Evolutionary conservation across 306 rosid species (phyloP).

Genomic region (Benincasa hispida): DNA sequence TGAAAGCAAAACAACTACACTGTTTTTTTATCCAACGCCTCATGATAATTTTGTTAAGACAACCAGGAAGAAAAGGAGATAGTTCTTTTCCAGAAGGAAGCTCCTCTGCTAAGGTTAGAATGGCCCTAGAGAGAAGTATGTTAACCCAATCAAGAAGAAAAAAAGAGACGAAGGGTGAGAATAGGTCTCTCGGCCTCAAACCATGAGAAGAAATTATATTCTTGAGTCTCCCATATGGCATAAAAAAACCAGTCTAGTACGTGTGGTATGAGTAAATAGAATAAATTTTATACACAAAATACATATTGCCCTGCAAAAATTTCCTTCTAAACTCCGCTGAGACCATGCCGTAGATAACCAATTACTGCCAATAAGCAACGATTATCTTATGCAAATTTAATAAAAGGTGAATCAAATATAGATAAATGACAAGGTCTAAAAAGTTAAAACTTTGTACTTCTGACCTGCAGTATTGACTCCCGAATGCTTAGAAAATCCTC

Average conservation of each 20-base stretch:
- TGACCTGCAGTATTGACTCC: constrained; percentile 76
- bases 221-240: not conserved
- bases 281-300: not conserved
- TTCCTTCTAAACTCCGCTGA: not conserved
- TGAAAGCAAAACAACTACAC: too few relatives aligned
- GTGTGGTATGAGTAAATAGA: not conserved
- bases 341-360: not conserved
- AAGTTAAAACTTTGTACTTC: not conserved
- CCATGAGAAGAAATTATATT: not conserved
- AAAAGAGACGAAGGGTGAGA: not conserved
- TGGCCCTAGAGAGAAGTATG: not conserved
- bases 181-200: not conserved
- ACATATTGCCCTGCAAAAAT: not conserved
- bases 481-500: constrained; percentile 62
- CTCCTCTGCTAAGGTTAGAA: too few relatives aligned
- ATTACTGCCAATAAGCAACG: not conserved
- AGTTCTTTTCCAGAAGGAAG: too few relatives aligned
- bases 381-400: not conserved
- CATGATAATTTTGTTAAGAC: not conserved
- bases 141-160: not conserved
- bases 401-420: not conserved
- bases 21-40: not conserved
- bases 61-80: not conserved
- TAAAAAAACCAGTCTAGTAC: not conserved
- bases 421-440: not conserved